A percentile compares a stretch with the other conserved stretches of the same genome.
Evolutionary conservation across 805 yeast genomes (phyloP).

Genomic region (Metschnikowia dekortorum): DNA sequence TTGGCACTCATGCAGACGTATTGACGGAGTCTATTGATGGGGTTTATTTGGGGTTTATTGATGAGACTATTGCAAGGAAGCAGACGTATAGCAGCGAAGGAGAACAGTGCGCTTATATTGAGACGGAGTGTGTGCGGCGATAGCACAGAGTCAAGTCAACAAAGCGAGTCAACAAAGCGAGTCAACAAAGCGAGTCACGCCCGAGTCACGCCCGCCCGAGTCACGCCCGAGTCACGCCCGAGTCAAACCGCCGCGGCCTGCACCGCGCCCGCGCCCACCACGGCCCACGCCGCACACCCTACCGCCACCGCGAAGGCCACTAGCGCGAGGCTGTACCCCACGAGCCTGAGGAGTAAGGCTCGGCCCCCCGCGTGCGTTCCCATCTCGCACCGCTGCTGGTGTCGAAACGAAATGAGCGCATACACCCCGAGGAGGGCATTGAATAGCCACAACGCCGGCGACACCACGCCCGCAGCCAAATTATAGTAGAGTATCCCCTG

Average conservation of each 20-base stretch:
- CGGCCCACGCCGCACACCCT: slow-evolving; percentile 2
- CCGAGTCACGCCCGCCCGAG: not conserved
- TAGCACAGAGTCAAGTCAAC: not conserved
- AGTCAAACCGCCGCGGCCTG: not conserved
- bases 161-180: not conserved
- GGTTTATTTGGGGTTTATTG: no score
- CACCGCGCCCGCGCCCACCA: not conserved
- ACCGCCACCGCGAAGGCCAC: slow-evolving; percentile 1
- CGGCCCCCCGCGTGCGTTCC: not conserved
- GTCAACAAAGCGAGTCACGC: no score
- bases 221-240: not conserved
- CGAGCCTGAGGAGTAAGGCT: not conserved
- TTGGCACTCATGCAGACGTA: not conserved
- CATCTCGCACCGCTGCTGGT: slow-evolving; percentile 6
- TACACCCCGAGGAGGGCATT: slow-evolving; percentile 4
- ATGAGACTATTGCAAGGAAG: no score
- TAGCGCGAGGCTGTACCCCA: slow-evolving; percentile 3
- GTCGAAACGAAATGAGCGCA: slow-evolving; percentile 3
- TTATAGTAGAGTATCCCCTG: slow-evolving; percentile 11
- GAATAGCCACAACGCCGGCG: slow-evolving; percentile 12
- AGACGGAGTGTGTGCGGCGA: not conserved
- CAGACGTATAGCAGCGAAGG: no score
- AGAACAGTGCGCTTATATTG: not conserved
- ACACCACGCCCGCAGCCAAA: slow-evolving; percentile 8
- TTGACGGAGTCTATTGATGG: no score